These are phyloP conservation scores for Talaromyces sp. DNA, from an alignment of 2,329 filamentous ascomycete species.

Conservation along the genomic window DNA sequence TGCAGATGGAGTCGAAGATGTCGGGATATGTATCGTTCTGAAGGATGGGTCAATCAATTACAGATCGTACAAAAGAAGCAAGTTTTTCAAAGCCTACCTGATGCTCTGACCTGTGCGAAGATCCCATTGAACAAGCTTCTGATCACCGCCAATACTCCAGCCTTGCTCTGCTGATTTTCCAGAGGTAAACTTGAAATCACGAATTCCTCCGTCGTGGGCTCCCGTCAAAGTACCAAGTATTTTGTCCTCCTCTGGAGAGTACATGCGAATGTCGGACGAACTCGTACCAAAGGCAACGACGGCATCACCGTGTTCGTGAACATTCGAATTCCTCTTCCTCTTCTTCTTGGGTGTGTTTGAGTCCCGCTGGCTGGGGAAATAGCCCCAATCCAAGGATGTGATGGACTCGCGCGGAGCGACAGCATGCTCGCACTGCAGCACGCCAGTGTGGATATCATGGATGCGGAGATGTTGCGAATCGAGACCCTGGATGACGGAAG, in stretches of 20 bases:
- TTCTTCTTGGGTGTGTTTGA: conserved; percentile 47
- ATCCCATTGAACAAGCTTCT: conserved; percentile 50
- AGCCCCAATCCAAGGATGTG: conserved; percentile 49
- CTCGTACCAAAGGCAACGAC: conserved; percentile 48
- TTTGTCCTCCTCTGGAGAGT: conserved; percentile 44
- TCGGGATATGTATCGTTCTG: conserved; percentile 41
- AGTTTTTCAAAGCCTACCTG: conserved; percentile 30
- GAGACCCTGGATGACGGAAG: conserved; percentile 49
- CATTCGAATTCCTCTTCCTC: conserved; percentile 42
- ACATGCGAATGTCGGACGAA: conserved; percentile 45
- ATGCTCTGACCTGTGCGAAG: conserved; percentile 37
- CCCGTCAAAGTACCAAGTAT: conserved; percentile 40
- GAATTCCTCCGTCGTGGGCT: conserved; percentile 44
- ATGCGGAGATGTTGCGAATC: conserved; percentile 49
- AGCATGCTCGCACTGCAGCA: conserved; percentile 47
- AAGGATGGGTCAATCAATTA: conserved; percentile 9
- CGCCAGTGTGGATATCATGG: conserved; percentile 46
- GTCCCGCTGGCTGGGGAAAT: conserved; percentile 32
- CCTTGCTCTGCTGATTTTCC: conserved; percentile 34
- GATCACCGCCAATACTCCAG: conserved; percentile 52
- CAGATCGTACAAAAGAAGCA: neutral
- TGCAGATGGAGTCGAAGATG: conserved; percentile 32
- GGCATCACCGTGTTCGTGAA: conserved; percentile 37
- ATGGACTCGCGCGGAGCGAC: conserved; percentile 42
- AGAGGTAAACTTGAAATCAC: conserved; percentile 47